Conservation (phyloP, 2,329 filamentous ascomycete genomes). For the Blumeriella jaapii region DNA sequence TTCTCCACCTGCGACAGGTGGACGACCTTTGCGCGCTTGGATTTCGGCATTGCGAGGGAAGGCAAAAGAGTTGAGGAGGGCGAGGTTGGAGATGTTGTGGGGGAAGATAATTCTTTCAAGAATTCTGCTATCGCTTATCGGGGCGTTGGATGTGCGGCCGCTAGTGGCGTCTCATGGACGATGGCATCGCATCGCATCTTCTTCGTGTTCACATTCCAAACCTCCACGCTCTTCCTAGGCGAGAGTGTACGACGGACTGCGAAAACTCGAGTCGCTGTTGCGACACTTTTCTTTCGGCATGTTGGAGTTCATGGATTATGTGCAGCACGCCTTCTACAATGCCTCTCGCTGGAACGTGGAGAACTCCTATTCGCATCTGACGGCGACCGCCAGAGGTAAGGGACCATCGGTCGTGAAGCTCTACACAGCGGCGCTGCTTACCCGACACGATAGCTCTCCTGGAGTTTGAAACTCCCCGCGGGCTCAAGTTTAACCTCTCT, state of each 20-base stretch:
- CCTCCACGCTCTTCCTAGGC: no score
- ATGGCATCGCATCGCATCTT: no score
- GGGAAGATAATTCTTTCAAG: no score
- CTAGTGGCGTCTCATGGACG: no score
- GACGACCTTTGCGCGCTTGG: conserved; percentile 81
- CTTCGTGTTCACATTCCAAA: no score
- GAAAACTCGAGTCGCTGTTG: no score
- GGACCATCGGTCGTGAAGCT: conserved; percentile 4
- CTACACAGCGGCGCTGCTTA: conserved; percentile 15
- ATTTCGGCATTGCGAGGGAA: conserved; percentile 70
- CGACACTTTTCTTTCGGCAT: conserved; percentile 37
- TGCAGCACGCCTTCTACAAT: conserved; percentile 81
- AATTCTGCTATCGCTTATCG: no score
- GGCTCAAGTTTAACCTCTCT: conserved; percentile 76
- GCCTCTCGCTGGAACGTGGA: conserved; percentile 82
- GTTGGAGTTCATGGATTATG: conserved; percentile 96
- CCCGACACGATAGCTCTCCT: conserved; percentile 52
- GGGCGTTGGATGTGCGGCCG: no score
- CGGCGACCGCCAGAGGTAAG: conserved; percentile 68
- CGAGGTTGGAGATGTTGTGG: neutral
- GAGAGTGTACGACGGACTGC: no score
- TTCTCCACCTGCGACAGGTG: conserved; percentile 86
- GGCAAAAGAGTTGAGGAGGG: neutral
- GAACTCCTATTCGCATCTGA: conserved; percentile 83
- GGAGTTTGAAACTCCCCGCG: conserved; percentile 76